Base-by-base conservation (phyloP, 495 filamentous ascomycete species). In the Aspergillus sparsus region DNA sequence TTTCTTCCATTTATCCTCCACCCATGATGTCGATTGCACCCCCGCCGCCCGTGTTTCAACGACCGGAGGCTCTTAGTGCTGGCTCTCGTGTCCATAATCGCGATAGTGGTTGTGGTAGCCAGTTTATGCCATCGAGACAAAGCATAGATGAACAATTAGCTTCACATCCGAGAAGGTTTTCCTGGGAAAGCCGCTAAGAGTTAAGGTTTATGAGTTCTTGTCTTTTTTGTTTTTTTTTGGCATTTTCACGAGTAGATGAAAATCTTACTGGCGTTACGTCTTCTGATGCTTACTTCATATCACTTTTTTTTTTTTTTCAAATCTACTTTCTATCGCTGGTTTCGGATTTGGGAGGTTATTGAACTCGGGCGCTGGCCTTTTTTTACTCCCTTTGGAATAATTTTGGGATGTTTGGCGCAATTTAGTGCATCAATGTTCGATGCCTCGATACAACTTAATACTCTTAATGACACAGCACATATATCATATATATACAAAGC, bases 131-230 rank as follows among this genome's bases (percentile, higher is more conserved):
- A 16, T 32, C 58, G 7, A 49, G 65, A 32, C 47, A 53, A 36
- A 64, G 65, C 53, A 39, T 62, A 32, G 55, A 64, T 51, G 62
- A 62, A 37, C 50, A 58, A 27, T 13, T 68, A 60, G 13, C 71
- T 39, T 21, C 39, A 63, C 35, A 64, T 62, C 21, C 58, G 32
- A 54, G 71, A 8, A 68, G 72, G 62, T 55, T 61, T 44, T 74
- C 71, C 7, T 77, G 71, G 74, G 73, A 74, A 57, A 76, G 70
- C 27, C 63, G 60, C 12, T 72, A 51, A 52, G 21, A 27, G 21
- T 27, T 27, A 27, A 27, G 21, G 21, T 27, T 27, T 27, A 27
- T 27, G 21, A 3, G 37, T 15, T 55, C 18, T 35, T 39, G 27
- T 16, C 47, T 32, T 49, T 41, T 2, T 21, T n/a, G n/a, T n/a